Evolutionary conservation across 2,329 filamentous ascomycete species (phyloP).

Genomic region (Zymoseptoria pseudotritici): DNA sequence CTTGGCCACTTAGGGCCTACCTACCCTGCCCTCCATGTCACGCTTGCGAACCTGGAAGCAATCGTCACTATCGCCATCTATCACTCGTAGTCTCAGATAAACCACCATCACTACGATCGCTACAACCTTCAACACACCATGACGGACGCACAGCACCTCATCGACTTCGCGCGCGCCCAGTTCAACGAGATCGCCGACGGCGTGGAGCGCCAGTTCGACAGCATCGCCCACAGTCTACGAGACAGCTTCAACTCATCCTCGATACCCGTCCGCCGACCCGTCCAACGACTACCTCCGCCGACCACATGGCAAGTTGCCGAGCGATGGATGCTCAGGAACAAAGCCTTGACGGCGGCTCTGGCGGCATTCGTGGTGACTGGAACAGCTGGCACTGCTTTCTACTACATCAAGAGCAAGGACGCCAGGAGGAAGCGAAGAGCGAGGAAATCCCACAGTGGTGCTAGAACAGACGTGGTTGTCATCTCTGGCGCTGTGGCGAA

Average conservation of each 20-base stretch:
- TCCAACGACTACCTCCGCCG: slow-evolving; percentile 32
- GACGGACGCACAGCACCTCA: slow-evolving; percentile 32
- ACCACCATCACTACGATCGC: not conserved
- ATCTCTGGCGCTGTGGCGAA: slow-evolving; percentile 82
- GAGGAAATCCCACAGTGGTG: slow-evolving; percentile 71
- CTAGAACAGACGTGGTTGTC: slow-evolving; percentile 77
- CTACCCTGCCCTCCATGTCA: not conserved
- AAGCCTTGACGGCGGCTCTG: slow-evolving; percentile 63
- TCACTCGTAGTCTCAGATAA: not conserved
- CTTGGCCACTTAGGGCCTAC: too few species aligned
- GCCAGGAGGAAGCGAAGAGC: slow-evolving; percentile 63
- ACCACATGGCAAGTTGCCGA: slow-evolving; percentile 52
- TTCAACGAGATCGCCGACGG: slow-evolving; percentile 62
- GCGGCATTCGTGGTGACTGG: slow-evolving; percentile 64
- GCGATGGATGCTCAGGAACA: slow-evolving; percentile 66
- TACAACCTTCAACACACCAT: slow-evolving; percentile 11
- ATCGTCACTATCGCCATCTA: not conserved
- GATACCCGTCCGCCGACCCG: slow-evolving; percentile 39
- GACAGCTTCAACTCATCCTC: slow-evolving; percentile 55
- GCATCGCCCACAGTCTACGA: slow-evolving; percentile 62
- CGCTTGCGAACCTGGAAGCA: not conserved
- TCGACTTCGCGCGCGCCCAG: slow-evolving; percentile 29
- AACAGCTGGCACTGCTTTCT: slow-evolving; percentile 38
- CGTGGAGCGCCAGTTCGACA: slow-evolving; percentile 74
- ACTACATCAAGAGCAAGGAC: slow-evolving; percentile 54